Evolutionary conservation across 768 basidiomycete genomes (phyloP).

Genomic region (Cystofilobasidium capitatum): DNA sequence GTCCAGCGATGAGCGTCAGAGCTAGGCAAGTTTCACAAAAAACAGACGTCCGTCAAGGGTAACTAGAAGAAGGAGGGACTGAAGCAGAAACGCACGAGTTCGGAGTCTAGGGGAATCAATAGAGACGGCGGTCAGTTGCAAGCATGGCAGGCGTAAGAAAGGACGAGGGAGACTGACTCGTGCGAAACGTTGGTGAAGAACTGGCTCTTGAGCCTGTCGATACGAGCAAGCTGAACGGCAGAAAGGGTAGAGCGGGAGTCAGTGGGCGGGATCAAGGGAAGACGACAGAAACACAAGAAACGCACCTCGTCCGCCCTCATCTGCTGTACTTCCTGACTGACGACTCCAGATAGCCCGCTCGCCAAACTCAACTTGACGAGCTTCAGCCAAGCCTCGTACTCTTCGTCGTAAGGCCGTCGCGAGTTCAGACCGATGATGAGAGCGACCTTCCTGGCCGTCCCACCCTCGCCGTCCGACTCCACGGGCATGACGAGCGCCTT

Average conservation of each 20-base stretch:
- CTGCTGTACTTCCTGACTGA: conserved; percentile 34
- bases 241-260: background rate
- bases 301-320: conserved; percentile 32
- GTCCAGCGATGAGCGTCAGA: conserved; percentile 35
- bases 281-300: conserved; percentile 29
- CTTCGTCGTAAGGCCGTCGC: conserved; percentile 32
- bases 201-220: too few relatives aligned
- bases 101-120: too few relatives aligned
- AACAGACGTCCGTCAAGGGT: background rate
- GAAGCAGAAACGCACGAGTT: too few relatives aligned
- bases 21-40: conserved; percentile 32
- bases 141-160: too few relatives aligned
- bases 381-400: conserved; percentile 33
- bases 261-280: conserved; percentile 10
- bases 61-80: background rate
- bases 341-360: conserved; percentile 30
- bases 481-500: conserved; percentile 23
- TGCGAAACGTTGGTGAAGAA: conserved; percentile 6
- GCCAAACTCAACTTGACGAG: conserved; percentile 29
- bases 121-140: too few relatives aligned
- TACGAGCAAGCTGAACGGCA: too few relatives aligned
- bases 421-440: conserved; percentile 35
- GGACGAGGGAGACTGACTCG: conserved; percentile 33
- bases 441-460: conserved; percentile 22
- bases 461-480: conserved; percentile 2